Conservation (phyloP, 306 rosid genomes). For the Dalbergia cultrata region DNA sequence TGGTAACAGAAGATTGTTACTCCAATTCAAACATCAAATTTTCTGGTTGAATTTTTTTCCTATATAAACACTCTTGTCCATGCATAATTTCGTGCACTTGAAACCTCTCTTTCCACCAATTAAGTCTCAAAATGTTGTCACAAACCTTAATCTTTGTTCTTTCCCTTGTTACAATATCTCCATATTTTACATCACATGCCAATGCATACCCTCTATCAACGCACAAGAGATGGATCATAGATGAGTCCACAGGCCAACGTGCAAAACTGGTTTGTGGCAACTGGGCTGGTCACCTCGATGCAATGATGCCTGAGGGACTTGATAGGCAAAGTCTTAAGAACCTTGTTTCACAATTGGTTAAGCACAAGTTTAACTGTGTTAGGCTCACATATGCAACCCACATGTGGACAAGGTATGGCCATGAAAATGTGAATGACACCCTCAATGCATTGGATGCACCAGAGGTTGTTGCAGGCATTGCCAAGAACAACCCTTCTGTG, state of each 20-base stretch:
- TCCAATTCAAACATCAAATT: too few relatives aligned
- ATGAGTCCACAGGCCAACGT: slow-evolving; percentile 48
- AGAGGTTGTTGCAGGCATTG: slow-evolving; percentile 39
- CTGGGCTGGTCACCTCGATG: slow-evolving; percentile 58
- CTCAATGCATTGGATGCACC: slow-evolving; percentile 30
- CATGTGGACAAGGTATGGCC: slow-evolving; percentile 59
- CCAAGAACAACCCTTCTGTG: slow-evolving; percentile 45
- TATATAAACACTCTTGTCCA: too few relatives aligned
- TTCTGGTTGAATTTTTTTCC: too few relatives aligned
- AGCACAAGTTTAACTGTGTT: slow-evolving; percentile 54
- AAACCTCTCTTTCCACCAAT: neutral
- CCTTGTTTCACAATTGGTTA: slow-evolving; percentile 28
- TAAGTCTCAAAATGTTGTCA: neutral
- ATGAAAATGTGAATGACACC: slow-evolving; percentile 16
- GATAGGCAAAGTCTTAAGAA: slow-evolving; percentile 54
- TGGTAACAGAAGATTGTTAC: too few relatives aligned
- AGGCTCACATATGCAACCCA: slow-evolving; percentile 59
- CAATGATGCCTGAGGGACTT: slow-evolving; percentile 67
- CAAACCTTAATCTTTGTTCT: neutral
- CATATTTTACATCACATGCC: neutral
- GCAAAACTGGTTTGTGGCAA: slow-evolving; percentile 57
- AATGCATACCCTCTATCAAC: slow-evolving; percentile 59
- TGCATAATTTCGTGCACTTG: too few relatives aligned
- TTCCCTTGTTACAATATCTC: neutral
- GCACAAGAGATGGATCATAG: slow-evolving; percentile 56